Evolutionary conservation across 305 asterid species (phyloP), one percentile per base, ranked within the genome.

Genomic region (Solanum hybrid): DNA sequence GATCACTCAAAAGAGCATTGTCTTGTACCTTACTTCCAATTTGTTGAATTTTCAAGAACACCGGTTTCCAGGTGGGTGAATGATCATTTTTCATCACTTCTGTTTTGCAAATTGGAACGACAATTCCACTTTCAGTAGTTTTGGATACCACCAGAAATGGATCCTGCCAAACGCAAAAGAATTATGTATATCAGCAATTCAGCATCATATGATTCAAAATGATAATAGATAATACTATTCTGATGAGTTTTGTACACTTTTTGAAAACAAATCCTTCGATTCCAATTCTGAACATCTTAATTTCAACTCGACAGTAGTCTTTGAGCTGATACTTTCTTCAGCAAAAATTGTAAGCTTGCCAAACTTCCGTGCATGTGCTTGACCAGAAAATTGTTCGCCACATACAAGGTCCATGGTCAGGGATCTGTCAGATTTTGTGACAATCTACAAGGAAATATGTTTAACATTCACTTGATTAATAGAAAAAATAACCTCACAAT

Each of bases 1-100:
- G 51, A 85, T 60, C 77, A 85, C 87, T 85, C 51, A 34, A 85
- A 85, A 56, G 76, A 56, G 51, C 40, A 60, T 60, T 56, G 7
- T 32, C n/a, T 82, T 84, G 90, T 95, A 97, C 99, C 99, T 97
- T 97, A 95, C 98, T 95, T 87, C 99, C 99, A 90, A 95, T 93
- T 94, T 95, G 99, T 93, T 97, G 99, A 90, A 97, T 92, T 81
- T 96, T 96, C 93, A 97, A 89, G 89, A 80, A 91, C 89, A 96
- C 82, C 76, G 95, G 96, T 90, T 96, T 95, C 99, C 99, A 97
- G 88, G 82, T 94, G 24, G 99, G 99, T 86, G 90, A 92, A 79
- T 93, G 97, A 71, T 97, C 96, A 90, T 97, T 95, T 92, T 94
- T 94, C 92, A 97, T 89, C 92, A 95, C 99, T 93, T 97, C 99